Base-by-base conservation (phyloP, 495 filamentous ascomycete genomes). In the Pseudotulostoma volvatum region DNA sequence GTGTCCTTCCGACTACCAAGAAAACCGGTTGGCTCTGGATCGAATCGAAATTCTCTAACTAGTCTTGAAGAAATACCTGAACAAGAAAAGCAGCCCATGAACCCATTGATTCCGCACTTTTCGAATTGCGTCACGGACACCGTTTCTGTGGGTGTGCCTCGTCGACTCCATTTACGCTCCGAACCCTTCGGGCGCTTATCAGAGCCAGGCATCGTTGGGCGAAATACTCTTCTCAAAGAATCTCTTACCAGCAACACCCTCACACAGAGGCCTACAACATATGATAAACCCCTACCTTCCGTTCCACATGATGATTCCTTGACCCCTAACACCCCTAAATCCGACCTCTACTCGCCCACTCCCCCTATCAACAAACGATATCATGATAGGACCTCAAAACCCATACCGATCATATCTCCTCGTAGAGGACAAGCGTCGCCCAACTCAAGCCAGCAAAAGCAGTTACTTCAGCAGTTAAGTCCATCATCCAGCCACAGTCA, bases 31-130 rank as follows among this genome's bases (percentile, higher is more conserved):
- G 60, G 58, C 0, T 62, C 63, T 19, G 52, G 48, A 5, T 51
- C 54, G 5, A 48, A 48, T 39, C 51, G 50, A 37, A 49, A 48
- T 11, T 63, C 56, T n/a, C 38, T 56, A 9, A 53, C 43, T 7
- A 49, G 54, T 14, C 11, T 53, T 0, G 56, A 61, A 28, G 28
- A 46, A 3, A 42, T 54, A 1, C 34, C 58, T 32, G 44, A 59
- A 33, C 44, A 17, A 19, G 46, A 48, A 9, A 23, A 38, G 7
- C 46, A 47, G 43, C 47, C 15, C 14, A 33, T 46, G 5, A 57
- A 51, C 38, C 43, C 54, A 41, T 37, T 64, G 19, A 54, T 64
- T 31, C 63, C 63, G 5, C 63, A 67, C 45, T 67, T 67, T 46
- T 63, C 58, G 4, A 43, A 40, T 23, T 25, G 23, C 11, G 5